Evolutionary conservation across 495 filamentous ascomycete species (phyloP), one percentile per base, ranked within the genome.

Genomic region (Xylaria palmicola): DNA sequence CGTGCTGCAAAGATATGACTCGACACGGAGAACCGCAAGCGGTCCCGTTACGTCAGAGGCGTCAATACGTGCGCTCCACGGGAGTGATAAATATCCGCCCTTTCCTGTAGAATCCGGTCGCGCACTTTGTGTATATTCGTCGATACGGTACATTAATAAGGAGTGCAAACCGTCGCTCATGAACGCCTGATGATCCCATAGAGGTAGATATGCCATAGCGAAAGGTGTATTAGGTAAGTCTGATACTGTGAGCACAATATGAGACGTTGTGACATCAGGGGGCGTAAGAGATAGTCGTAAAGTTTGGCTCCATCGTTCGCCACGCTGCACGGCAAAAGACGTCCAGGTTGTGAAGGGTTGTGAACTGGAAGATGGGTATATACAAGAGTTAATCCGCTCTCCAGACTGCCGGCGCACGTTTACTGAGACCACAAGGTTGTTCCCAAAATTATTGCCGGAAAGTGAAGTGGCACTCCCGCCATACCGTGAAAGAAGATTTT

Each of bases 1-100:
- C 0, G 95, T 99, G 74, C 94, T 98, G 80, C 93, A 97, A 13
- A 99, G 84, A 68, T 93, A 93, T 1, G 92, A 97, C 58, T 92
- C 85, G 2, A 97, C 75, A 40, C 84, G 86, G 36, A 99, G 71
- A 41, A 85, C 86, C 15, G 93, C 90, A 41, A 85, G 74, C 10
- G 91, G 89, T 0, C 89, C 90, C 4, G 87, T 90, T 8, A 91
- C 82, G 61, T 94, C 90, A 68, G 88, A 88, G 40, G 81, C 80
- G 49, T 85, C 82, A 61, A 81, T 84, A 60, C 81, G 81, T 34
- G 87, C 78, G 64, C 82, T 87, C 86, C 92, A 97, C 0, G 91
- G 89, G 10, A 96, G 82, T 44, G 79, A 82, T 27, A 98, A 73
- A 68, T 99, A 99, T 15, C 92, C 92, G 13, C 90, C 92, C 68